Base-by-base conservation (phyloP, 352 stramenopile species). In the Pythium chondricola region DNA sequence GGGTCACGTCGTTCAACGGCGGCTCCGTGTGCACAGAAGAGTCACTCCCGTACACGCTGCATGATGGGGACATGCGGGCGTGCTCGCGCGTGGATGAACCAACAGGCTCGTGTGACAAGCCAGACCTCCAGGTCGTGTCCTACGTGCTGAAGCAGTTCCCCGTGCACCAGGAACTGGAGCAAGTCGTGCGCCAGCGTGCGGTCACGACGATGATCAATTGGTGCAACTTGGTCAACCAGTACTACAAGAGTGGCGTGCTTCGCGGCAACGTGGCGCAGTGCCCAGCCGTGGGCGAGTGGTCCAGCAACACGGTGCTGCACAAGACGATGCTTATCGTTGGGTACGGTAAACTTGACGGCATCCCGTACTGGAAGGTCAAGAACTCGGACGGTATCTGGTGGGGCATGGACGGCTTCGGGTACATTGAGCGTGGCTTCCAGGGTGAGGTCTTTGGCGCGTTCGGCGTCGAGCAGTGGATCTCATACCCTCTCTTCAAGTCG, bases 341-440 rank as follows among this genome's bases (percentile, higher is more conserved):
- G 11, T 75, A 67, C 43, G 60, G 58, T 8, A 44, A 27, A 16
- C 48, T 37, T 21, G 42, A 69, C 16, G 53, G 59, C 8, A 25
- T 60, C 16, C 37, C 42, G 1, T 63, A 56, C 50, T 67, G 49
- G 43, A 77, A 74, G 41, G 31, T 74, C 29, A 78, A 78, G 48
- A 79, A 75, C 58, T 63, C 53, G n/a, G 72, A 45, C 45, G 54
- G 63, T 0, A 17, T 14, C 0, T 1, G 6, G 3, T 79, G 64
- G 67, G 69, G 67, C 30, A 53, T 69, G 31, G 27, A 62, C 32
- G 67, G 64, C 1, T 81, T 55, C 45, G 38, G 56, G 7, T 65
- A 70, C 56, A 38, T 71, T 26, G 50, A 65, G 33, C 65, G 61
- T 16, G 49, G 49, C 6, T 55, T 42, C 29, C 47, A 55, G 13